Evolutionary conservation across 1,284 basidiomycete genomes (phyloP), one percentile per base, ranked within the genome.

Genomic region (Ustilago crameri): DNA sequence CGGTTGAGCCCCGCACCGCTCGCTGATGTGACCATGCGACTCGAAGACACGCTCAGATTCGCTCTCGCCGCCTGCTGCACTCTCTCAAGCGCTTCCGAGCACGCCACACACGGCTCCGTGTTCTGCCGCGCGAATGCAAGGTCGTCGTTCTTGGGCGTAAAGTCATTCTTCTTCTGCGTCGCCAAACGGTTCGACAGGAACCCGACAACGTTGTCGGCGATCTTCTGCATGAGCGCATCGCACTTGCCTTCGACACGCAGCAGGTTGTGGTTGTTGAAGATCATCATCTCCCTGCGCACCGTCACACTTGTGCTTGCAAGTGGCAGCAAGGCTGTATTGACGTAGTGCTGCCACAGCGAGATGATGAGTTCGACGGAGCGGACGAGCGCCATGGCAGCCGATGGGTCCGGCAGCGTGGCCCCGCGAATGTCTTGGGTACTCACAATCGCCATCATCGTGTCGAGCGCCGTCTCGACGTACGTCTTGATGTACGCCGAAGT

Each of bases 281-380:
- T 89, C 18, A 89, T 88, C 92, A 98, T 95, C 84, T 98, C 96
- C 26, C 95, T 88, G 41, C 96, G 88, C 34, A 91, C 88, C 0
- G 93, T 94, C 1, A 95, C 91, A 0, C 91, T 92, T 8, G 90
- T 89, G 57, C 90, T 90, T 0, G 93, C 91, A 5, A 99, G 87
- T 0, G 96, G 95, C 10, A 98, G 86, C 8, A 99, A 85, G 0
- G 95, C 95, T 17, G 93, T 92, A 45, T 91, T 91, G 74, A 93
- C 89, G 84, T 98, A 99, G 83, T 93, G 91, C 83, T 98, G 96
- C 95, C 95, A 98, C 3, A 99, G 87, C 80, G 96, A 92, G 78
- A 91, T 92, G 61, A 96, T 90, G 51, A 96, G 88, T 83, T 96
- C 94, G n/a, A 91, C 89, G 1, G 88, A 87, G 67, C 87, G 88